Base-by-base conservation (phyloP, 352 stramenopile genomes). In the Aphanomyces euteiches region DNA sequence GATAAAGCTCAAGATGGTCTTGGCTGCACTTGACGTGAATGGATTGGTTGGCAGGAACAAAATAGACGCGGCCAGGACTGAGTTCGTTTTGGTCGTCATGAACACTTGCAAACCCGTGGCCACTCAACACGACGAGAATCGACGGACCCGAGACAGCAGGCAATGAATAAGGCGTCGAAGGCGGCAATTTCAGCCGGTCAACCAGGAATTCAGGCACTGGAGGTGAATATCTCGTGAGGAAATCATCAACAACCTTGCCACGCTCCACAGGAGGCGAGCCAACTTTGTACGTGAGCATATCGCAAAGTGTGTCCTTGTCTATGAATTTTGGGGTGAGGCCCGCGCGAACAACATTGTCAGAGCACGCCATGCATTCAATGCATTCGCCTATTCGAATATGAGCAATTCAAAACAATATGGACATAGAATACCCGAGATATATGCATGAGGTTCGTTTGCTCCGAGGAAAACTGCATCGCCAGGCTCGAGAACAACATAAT, bases 371-470 rank as follows among this genome's bases (percentile, higher is more conserved):
- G 75, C 96, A 99, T 78, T 99, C 98, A 28, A 99, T 90, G 71
- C 87, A 94, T 72, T 94, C 87, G 36, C 64, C 64, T 70, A 36
- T 8, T 15, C 34, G 8, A 47, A 39, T 15, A 48, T 50, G 12
- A 63, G 12, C 19, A 7, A 1, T 17, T 7, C n/a, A 7, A 37
- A 56, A 59, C 47, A 13, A 12, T n/a, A 72, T 40, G 13, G 12
- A 72, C 28, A 56, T 66, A 6, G 59, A 61, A 48, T 78, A 41
- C 97, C 97, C 2, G 85, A 91, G 21, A 99, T 83, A 78, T 99
- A 99, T 13, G 98, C 98, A 79, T 99, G 98, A n/a, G 98, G 98
- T 74, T 99, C 97, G 77, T 99, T 99, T 4, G 98, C 95, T 17
- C 84, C 93, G 64, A 99, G 93, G 76, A 98, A 99, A 70, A 99